Evolutionary conservation across 108 stramenopile genomes (phyloP).

Genomic region (Skeletonema costatum): DNA sequence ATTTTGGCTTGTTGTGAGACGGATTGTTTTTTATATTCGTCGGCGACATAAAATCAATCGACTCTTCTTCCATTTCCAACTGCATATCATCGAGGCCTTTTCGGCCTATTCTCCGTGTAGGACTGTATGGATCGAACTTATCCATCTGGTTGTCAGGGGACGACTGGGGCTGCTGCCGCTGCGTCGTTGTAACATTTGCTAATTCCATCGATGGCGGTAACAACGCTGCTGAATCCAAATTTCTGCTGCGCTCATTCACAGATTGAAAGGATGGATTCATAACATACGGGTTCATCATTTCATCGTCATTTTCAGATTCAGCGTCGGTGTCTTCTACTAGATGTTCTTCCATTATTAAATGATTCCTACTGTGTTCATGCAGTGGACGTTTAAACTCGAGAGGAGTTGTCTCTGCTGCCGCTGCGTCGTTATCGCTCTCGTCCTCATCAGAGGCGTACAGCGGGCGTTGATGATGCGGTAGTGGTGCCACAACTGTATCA

Average conservation of each 20-base stretch:
- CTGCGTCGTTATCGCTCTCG: neutral
- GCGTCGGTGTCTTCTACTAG: neutral
- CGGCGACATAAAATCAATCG: slow-evolving; percentile 22
- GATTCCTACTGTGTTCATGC: neutral
- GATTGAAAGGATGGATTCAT: slow-evolving; percentile 29
- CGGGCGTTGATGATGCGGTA: too few relatives aligned
- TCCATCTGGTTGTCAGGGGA: neutral
- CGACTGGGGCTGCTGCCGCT: slow-evolving; percentile 1
- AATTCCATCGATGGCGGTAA: slow-evolving; percentile 27
- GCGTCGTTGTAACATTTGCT: neutral
- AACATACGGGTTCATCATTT: slow-evolving; percentile 37
- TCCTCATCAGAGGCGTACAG: neutral
- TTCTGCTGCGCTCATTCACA: neutral
- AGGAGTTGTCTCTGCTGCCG: neutral
- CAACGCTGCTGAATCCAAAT: slow-evolving; percentile 12
- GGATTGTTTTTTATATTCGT: neutral
- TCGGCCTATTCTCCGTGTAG: neutral
- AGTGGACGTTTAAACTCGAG: neutral
- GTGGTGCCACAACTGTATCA: neutral
- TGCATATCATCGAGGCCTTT: neutral
- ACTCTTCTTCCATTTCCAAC: slow-evolving; percentile 37
- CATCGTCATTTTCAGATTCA: slow-evolving; percentile 22
- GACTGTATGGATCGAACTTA: slow-evolving; percentile 39
- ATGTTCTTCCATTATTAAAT: too few relatives aligned
- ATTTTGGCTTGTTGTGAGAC: neutral